Evolutionary conservation across 2,329 filamentous ascomycete species (phyloP).

Genomic region (Venturiaceae sp.): DNA sequence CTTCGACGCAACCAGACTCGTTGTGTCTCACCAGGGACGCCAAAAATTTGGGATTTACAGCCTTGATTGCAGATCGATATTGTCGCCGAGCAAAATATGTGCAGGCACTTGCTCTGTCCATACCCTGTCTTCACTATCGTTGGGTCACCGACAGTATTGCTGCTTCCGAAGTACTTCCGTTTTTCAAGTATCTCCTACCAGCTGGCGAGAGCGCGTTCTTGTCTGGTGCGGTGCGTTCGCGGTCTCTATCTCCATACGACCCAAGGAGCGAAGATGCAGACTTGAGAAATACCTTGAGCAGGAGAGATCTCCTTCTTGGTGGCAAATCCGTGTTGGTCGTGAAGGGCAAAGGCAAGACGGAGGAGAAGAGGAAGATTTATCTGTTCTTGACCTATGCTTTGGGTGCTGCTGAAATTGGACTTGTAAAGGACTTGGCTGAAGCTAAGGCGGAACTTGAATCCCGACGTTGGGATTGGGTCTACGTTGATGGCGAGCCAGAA

Average conservation of each 20-base stretch:
- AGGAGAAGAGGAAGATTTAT: neutral
- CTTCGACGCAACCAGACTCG: neutral
- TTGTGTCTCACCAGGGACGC: conserved; percentile 47
- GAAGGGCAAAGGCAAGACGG: conserved; percentile 35
- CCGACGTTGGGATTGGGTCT: conserved; percentile 61
- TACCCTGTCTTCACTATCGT: conserved; percentile 74
- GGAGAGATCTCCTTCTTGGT: conserved; percentile 49
- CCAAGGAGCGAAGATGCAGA: conserved; percentile 23
- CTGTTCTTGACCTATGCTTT: conserved; percentile 72
- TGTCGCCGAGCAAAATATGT: conserved; percentile 87
- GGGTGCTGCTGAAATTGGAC: conserved; percentile 57
- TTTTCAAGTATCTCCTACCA: conserved; percentile 74
- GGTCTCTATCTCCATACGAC: conserved; percentile 52
- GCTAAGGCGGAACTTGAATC: conserved; percentile 51
- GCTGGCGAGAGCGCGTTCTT: conserved; percentile 73
- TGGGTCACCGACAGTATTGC: conserved; percentile 70
- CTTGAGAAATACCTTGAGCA: conserved; percentile 15
- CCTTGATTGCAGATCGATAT: conserved; percentile 76
- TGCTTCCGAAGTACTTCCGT: conserved; percentile 54
- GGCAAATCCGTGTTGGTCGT: conserved; percentile 63
- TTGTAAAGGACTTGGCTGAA: conserved; percentile 55
- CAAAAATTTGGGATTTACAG: conserved; percentile 61
- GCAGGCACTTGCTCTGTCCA: conserved; percentile 80
- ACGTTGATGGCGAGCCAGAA: conserved; percentile 57
- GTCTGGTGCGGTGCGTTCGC: conserved; percentile 66